Percentiles rank a stretch among this genome's conserved stretches.
phyloP scores from a whole-genome alignment of 768 basidiomycete species.

The Hypsizygus marmoreus region DNA sequence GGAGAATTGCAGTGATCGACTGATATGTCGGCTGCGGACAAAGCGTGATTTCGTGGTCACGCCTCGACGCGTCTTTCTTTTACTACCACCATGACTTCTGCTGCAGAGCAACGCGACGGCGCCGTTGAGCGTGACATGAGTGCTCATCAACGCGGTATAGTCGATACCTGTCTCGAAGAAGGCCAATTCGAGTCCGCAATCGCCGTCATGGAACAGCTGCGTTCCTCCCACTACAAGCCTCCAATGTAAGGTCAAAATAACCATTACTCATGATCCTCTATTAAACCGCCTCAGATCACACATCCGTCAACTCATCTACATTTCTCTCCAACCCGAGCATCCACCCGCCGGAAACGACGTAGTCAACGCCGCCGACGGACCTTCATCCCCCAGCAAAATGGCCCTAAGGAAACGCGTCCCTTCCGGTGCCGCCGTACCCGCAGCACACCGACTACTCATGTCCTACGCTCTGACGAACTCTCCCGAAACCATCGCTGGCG shows the following conservation, averaged over 20 bases:
- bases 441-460: conserved; percentile 55
- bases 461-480: conserved; percentile 60
- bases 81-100: conserved; percentile 4
- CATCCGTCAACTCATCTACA: conserved; percentile 67
- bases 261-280: not conserved
- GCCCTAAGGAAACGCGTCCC: conserved; percentile 39
- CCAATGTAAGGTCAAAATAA: conserved; percentile 46
- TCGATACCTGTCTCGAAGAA: conserved; percentile 78
- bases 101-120: conserved; percentile 10
- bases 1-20: not conserved
- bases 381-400: conserved; percentile 53
- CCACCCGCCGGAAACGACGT: conserved; percentile 26
- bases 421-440: conserved; percentile 46
- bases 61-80: not conserved
- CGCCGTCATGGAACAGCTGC: conserved; percentile 59
- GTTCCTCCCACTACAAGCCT: conserved; percentile 57
- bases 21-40: conserved; percentile 3
- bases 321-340: conserved; percentile 61
- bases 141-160: conserved; percentile 51
- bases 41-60: not conserved
- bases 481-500: conserved; percentile 52
- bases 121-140: conserved; percentile 46
- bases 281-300: conserved; percentile 46
- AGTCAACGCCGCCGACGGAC: conserved; percentile 19
- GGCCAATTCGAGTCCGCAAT: conserved; percentile 75